Percentiles rank a stretch among this genome's conserved stretches.
Conservation (phyloP, 257 asterid species). For the Capsicum baccatum region DNA sequence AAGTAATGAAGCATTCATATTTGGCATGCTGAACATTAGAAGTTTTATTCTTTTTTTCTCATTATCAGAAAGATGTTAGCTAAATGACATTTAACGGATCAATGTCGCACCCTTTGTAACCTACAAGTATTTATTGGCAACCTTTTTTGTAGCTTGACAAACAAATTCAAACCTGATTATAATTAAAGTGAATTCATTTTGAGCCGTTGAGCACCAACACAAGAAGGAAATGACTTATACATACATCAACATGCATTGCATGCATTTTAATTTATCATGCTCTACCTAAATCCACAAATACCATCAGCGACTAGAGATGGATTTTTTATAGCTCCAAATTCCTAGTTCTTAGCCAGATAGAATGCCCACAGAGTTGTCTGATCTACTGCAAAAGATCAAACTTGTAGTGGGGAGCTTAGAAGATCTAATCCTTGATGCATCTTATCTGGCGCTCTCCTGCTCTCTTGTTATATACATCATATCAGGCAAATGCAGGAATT, state of each 20-base stretch:
- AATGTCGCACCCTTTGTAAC: neutral
- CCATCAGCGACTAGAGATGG: neutral
- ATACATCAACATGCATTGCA: neutral
- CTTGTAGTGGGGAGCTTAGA: neutral
- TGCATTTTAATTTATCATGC: neutral
- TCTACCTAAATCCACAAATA: neutral
- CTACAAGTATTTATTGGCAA: too few species aligned
- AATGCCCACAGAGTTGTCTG: too few species aligned
- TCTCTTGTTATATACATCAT: neutral
- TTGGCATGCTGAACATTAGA: neutral
- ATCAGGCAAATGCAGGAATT: neutral
- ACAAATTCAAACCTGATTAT: too few species aligned
- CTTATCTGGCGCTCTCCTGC: neutral
- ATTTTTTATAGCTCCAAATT: neutral
- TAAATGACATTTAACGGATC: neutral
- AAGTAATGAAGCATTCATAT: neutral
- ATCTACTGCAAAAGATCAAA: constrained; percentile 1
- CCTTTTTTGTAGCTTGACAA: too few species aligned
- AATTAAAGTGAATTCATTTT: too few species aligned
- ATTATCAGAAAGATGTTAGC: neutral
- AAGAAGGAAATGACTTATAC: neutral
- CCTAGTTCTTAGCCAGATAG: neutral
- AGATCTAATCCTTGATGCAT: constrained; percentile 10
- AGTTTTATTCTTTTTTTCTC: neutral
- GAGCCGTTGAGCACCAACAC: too few species aligned